Conservation (phyloP, 2,329 filamentous ascomycete species). For the Pyrenophora seminiperda region DNA sequence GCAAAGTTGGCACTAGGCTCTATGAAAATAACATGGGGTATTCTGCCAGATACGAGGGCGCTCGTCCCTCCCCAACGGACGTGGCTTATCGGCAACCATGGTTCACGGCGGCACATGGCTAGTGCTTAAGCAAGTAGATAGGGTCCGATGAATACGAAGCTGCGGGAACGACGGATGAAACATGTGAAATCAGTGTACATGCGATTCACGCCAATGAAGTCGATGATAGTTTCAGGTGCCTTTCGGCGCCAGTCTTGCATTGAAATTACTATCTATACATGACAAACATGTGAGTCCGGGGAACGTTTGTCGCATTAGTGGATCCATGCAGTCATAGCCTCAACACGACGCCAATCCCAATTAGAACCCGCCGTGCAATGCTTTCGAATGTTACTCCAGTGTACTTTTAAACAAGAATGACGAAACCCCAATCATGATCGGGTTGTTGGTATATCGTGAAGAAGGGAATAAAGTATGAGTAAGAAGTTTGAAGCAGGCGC, state of each 20-base stretch:
- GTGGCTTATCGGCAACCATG: too few relatives aligned
- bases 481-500: background rate
- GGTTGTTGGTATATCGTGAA: conserved; percentile 10
- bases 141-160: too few relatives aligned
- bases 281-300: conserved; percentile 1
- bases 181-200: background rate
- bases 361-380: conserved; percentile 7
- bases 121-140: too few relatives aligned
- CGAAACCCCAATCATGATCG: conserved; percentile 8
- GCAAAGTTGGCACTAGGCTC: too few relatives aligned
- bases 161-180: too few relatives aligned
- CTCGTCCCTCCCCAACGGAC: too few relatives aligned
- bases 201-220: background rate
- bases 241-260: background rate
- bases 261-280: conserved; percentile 7
- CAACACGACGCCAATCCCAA: conserved; percentile 2
- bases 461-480: conserved; percentile 3
- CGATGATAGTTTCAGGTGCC: background rate
- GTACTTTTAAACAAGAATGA: conserved; percentile 7
- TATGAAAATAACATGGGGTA: too few relatives aligned
- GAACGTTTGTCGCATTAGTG: conserved; percentile 8
- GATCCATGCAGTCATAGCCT: conserved; percentile 2
- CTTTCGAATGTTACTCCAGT: conserved; percentile 11
- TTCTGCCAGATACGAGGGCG: too few relatives aligned
- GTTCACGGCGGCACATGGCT: too few relatives aligned